A percentile compares a stretch with the other conserved stretches of the same genome.
These are phyloP conservation scores for Pseudonitzschia delicatissima DNA, from an alignment of 108 stramenopile species.

Conservation along the genomic window DNA sequence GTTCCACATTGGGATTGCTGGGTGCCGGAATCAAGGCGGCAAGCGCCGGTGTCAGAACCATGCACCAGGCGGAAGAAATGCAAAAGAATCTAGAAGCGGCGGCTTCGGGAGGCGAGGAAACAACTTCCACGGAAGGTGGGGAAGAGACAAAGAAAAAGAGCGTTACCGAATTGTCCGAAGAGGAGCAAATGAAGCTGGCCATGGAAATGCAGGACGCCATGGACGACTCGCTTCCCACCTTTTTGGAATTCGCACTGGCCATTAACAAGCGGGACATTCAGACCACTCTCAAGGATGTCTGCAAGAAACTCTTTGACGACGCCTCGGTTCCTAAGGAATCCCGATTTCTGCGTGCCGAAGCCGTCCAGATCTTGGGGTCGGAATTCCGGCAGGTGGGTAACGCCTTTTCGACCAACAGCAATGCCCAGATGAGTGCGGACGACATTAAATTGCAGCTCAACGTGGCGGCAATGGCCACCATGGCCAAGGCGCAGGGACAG, in stretches of 20 bases:
- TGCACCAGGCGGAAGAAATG: constrained; percentile 67
- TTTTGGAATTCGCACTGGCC: constrained; percentile 77
- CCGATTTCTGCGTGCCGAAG: constrained; percentile 62
- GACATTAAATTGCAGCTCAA: constrained; percentile 73
- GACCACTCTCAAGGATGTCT: constrained; percentile 61
- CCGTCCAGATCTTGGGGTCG: constrained; percentile 56
- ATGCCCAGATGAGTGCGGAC: constrained; percentile 33
- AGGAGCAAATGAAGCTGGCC: constrained; percentile 55
- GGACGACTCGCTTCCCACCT: constrained; percentile 68
- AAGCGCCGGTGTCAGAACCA: constrained; percentile 59
- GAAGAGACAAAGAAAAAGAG: constrained; percentile 12
- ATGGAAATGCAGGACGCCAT: constrained; percentile 48
- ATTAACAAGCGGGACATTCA: constrained; percentile 82
- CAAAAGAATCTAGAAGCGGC: constrained; percentile 53
- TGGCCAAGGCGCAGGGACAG: constrained; percentile 89
- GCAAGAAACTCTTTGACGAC: constrained; percentile 80
- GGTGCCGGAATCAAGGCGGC: constrained; percentile 76
- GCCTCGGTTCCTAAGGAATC: constrained; percentile 52
- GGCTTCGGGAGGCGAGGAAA: constrained; percentile 7
- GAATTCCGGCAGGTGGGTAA: constrained; percentile 62
- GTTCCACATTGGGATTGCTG: constrained; percentile 56
- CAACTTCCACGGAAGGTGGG: constrained; percentile 7
- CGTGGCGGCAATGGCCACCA: constrained; percentile 84
- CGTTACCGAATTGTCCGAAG: constrained; percentile 36
- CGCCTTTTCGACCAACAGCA: constrained; percentile 26